Conservation (phyloP, 2,329 filamentous ascomycete genomes). For the Scedosporium apiospermum region DNA sequence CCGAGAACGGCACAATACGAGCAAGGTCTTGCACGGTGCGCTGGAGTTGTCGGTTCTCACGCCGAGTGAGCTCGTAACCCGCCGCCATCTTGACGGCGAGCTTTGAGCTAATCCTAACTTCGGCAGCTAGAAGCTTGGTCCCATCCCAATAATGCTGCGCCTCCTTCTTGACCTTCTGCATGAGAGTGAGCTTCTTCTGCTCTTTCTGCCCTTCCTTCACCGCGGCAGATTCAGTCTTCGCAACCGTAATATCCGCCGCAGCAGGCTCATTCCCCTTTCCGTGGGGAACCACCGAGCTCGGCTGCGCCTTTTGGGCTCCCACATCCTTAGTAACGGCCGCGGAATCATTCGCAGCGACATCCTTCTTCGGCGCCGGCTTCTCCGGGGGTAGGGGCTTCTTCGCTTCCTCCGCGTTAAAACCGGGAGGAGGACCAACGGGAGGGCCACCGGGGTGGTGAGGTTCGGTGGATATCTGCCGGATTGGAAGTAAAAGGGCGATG, state of each 20-base stretch:
- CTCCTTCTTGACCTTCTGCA: slow-evolving; percentile 93
- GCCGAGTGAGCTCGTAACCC: slow-evolving; percentile 88
- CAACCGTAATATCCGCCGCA: slow-evolving; percentile 23
- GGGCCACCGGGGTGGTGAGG: slow-evolving; percentile 40
- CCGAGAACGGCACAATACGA: slow-evolving; percentile 87
- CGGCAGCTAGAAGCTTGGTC: slow-evolving; percentile 84
- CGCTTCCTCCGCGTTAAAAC: slow-evolving; percentile 83
- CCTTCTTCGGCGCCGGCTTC: slow-evolving; percentile 22
- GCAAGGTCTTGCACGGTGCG: slow-evolving; percentile 90
- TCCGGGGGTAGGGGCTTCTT: slow-evolving; percentile 71
- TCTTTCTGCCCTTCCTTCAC: slow-evolving; percentile 54
- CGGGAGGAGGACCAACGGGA: slow-evolving; percentile 64
- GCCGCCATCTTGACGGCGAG: slow-evolving; percentile 95
- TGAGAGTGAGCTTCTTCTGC: slow-evolving; percentile 72
- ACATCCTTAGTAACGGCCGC: slow-evolving; percentile 15
- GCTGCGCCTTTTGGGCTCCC: not conserved
- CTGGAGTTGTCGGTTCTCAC: slow-evolving; percentile 86
- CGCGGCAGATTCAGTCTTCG: slow-evolving; percentile 26
- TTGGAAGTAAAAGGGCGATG: slow-evolving; percentile 29
- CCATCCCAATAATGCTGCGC: slow-evolving; percentile 95
- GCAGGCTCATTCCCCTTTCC: slow-evolving; percentile 13
- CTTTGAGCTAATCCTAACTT: slow-evolving; percentile 85
- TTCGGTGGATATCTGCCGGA: slow-evolving; percentile 49
- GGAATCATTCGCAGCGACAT: slow-evolving; percentile 17
- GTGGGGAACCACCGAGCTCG: not conserved